Percentiles rank a stretch among this genome's conserved stretches.
Conservation (phyloP, 2,329 filamentous ascomycete genomes). For the Phyllosticta citrichinensis region DNA sequence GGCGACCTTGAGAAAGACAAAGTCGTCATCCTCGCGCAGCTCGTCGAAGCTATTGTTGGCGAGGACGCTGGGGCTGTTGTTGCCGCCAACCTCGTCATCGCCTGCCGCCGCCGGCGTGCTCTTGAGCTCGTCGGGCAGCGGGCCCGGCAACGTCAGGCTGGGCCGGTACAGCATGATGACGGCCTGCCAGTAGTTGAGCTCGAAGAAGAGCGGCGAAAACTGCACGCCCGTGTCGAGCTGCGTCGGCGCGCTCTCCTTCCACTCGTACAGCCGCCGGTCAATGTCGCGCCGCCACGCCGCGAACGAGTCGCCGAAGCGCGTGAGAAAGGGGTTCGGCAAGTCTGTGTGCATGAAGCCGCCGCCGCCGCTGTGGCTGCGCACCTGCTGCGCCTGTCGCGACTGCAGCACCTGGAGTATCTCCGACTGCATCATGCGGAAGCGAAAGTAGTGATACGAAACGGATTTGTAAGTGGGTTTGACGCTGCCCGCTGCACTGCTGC, state of each 20-base stretch:
- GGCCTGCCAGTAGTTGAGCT: constrained; percentile 96
- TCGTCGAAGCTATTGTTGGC: constrained; percentile 48
- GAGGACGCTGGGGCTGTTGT: constrained; percentile 49
- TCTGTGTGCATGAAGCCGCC: constrained; percentile 70
- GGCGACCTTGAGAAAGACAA: constrained; percentile 87
- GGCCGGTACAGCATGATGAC: constrained; percentile 94
- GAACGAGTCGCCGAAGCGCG: constrained; percentile 67
- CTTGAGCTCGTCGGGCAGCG: constrained; percentile 69
- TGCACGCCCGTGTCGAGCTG: constrained; percentile 73
- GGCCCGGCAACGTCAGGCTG: constrained; percentile 73
- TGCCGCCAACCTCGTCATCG: constrained; percentile 40
- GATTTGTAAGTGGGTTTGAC: constrained; percentile 74
- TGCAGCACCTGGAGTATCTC: constrained; percentile 92
- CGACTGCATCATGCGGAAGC: constrained; percentile 77
- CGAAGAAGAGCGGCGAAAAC: constrained; percentile 81
- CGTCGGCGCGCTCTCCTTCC: constrained; percentile 74
- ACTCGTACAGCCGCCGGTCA: constrained; percentile 70
- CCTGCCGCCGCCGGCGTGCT: constrained; percentile 24
- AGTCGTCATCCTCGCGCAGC: constrained; percentile 67
- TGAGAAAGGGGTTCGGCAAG: constrained; percentile 75
- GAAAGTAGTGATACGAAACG: constrained; percentile 86
- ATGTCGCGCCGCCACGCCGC: constrained; percentile 82
- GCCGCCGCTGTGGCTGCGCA: constrained; percentile 50
- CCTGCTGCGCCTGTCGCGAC: constrained; percentile 77
- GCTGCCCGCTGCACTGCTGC: constrained; percentile 27